Evolutionary conservation across 257 asterid genomes (phyloP).

Genomic region (Solanum phureja): DNA sequence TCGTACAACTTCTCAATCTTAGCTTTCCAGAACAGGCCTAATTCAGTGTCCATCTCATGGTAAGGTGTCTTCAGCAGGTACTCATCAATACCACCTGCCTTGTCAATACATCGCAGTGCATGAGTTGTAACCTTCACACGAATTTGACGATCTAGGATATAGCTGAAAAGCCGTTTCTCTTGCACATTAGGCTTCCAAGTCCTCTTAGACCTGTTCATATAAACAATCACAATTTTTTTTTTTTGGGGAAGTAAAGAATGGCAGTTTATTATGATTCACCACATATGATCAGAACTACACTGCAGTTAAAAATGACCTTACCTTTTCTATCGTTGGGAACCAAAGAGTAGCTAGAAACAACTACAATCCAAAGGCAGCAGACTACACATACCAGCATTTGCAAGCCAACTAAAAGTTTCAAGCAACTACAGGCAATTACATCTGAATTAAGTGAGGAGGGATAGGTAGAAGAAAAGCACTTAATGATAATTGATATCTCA

Average conservation of each 20-base stretch:
- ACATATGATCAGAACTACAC: background rate
- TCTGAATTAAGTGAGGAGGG: background rate
- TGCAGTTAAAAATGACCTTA: background rate
- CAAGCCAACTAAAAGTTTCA: background rate
- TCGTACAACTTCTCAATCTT: constrained; percentile 79
- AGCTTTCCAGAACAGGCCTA: constrained; percentile 84
- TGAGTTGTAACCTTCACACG: constrained; percentile 84
- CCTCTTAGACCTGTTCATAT: no score
- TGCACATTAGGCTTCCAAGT: no score
- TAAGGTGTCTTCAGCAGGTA: constrained; percentile 86
- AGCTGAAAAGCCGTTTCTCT: no score
- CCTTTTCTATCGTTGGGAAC: background rate
- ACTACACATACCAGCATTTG: background rate
- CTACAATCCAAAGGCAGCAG: background rate
- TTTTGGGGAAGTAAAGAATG: background rate
- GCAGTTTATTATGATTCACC: background rate
- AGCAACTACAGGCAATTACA: background rate
- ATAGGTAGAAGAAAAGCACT: constrained; percentile 46
- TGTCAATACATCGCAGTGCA: constrained; percentile 93
- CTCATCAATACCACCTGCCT: constrained; percentile 95
- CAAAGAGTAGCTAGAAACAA: background rate
- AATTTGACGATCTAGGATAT: no score
- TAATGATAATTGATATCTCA: constrained; percentile 75
- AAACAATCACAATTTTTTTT: no score
- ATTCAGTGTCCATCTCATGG: constrained; percentile 83